Base-by-base conservation (phyloP, 306 rosid species). In the Lathyrus aphaca region DNA sequence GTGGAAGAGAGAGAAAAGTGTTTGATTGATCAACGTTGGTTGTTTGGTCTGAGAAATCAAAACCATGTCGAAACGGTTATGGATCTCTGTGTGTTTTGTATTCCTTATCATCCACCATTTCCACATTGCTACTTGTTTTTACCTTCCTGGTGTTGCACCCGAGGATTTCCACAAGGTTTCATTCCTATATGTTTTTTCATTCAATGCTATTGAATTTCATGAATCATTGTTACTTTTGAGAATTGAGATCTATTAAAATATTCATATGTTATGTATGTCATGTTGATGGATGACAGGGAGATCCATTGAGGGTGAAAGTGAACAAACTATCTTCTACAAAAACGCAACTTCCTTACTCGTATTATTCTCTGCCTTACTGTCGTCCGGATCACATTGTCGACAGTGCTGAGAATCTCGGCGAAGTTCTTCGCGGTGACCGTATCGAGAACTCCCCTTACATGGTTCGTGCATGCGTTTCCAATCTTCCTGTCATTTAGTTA, bases 341-440 rank as follows among this genome's bases (percentile, higher is more conserved):
- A 75, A 91, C 97, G 21, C 97, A 89, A 77, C 91, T 89, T 73
- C 97, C 97, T 7, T 91, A 89, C 80, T 85, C 94, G 3, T 89
- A 75, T 81, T 89, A 89, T 67, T 87, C 96, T 42, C 86, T 91
- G 39, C 91, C 91, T 8, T 91, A 87, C 71, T 91, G 97, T 78
- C 78, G 10, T 45, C 97, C 97, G 15, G 66, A 81, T 39, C 80
- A 12, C n/a, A 89, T 89, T 75, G 79, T 87, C 40, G 96, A 91
- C 73, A 87, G 94, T 71, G 96, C 96, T 50, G 97, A 91, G 88
- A 91, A 91, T 85, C 96, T 91, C n/a, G 96, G 96, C 21, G 97
- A 91, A 71, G 91, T 91, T 60, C 97, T 91, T 76, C 88, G 97
- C 27, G 97, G 97, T 43, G 97, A 91, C 68, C 90, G 90, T 37